Percentiles rank a stretch among this genome's conserved stretches.
Evolutionary conservation across 1,284 basidiomycete species (phyloP).

Genomic region (Acaromyces ingoldii): DNA sequence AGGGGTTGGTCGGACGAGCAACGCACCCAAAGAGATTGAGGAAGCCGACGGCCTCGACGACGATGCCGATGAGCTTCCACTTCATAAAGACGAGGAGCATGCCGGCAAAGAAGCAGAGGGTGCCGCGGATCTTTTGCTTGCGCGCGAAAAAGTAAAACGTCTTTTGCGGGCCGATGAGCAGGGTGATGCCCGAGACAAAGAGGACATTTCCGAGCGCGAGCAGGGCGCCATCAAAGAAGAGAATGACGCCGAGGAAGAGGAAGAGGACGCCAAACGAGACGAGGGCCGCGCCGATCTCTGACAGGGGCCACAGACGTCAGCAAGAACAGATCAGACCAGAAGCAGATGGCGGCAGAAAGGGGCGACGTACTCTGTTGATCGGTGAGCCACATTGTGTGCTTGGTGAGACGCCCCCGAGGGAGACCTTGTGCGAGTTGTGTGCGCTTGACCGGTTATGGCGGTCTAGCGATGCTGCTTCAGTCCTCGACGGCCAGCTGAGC

Average conservation of each 20-base stretch:
- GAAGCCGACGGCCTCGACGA: constrained; percentile 79
- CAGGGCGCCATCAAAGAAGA: constrained; percentile 96
- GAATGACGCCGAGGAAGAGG: constrained; percentile 89
- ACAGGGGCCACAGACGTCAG: not conserved
- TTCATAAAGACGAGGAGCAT: constrained; percentile 68
- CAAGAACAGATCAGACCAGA: not conserved
- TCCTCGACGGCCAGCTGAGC: too few relatives aligned
- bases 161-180: constrained; percentile 58
- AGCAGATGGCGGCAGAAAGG: not conserved
- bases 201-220: constrained; percentile 81
- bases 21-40: constrained; percentile 89
- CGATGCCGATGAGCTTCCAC: constrained; percentile 87
- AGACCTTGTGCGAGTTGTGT: too few relatives aligned
- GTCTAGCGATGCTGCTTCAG: too few relatives aligned
- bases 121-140: constrained; percentile 92
- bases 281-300: constrained; percentile 66
- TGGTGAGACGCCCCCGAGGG: too few relatives aligned
- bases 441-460: too few relatives aligned
- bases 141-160: constrained; percentile 98
- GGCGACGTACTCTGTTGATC: constrained; percentile 48
- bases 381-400: constrained; percentile 44
- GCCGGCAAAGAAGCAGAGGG: constrained; percentile 49
- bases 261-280: constrained; percentile 96
- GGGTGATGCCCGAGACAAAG: constrained; percentile 48
- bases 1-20: not conserved